Evolutionary conservation across 176 grass and related monocot species (phyloP), one percentile per base, ranked within the genome.

Genomic region (Bonia amplexicaulis): DNA sequence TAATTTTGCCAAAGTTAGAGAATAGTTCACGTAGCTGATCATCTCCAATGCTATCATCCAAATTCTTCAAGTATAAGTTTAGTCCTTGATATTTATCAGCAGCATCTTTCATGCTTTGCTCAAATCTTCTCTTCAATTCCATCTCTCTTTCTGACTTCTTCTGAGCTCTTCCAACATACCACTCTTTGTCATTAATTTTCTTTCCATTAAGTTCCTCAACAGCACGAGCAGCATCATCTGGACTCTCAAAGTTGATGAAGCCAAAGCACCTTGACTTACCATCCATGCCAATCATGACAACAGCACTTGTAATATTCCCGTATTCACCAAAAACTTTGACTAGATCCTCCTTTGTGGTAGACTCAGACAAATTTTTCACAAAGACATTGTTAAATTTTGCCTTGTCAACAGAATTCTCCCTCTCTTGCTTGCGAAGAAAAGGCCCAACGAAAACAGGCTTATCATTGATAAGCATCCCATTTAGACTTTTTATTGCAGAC

Each of bases 11-110:
- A 85, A 81, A 94, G 29, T 53, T 88, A 6, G 86, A 77, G 78
- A 97, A 97, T 39, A 93, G 17, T 79, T 97, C 92, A 85, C 74
- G 74, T 54, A 97, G 89, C 26, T 93, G 80, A 70, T 94, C 92
- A 90, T 97, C 92, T 20, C 70, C 86, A 73, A 97, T 88, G 79
- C 75, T 89, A 91, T 94, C 92, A 88, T 97, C 90, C 79, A 97
- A 88, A 80, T 97, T 97, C 79, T 97, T 97, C 60, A 97, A 78
- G 71, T 97, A 97, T 52, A 97, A 93, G 84, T 97, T 97, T 45
- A 76, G 77, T 49, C 95, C 92, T 79, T 93, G 92, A 76, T 89
- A 85, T 78, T 94, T 95, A 53, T 94, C 90, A 87, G 87, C 86
- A 60, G 92, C 83, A 74, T 97, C 90, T 84, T 91, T 92, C 79